Conservation (phyloP, 805 yeast species). For the Maudiozyma serrabonitensis region DNA sequence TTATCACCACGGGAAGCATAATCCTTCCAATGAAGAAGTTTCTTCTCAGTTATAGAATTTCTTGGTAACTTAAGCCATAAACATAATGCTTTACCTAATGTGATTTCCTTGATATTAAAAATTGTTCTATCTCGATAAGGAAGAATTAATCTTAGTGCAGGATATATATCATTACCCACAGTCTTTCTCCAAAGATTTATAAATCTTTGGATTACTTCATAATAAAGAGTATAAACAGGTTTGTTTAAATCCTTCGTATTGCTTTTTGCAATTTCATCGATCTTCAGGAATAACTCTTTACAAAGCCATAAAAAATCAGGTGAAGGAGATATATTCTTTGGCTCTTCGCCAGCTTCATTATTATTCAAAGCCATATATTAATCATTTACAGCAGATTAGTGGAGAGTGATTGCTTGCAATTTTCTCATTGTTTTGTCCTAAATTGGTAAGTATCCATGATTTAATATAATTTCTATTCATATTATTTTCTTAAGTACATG, state of each 20-base stretch:
- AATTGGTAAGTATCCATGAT: too few species aligned
- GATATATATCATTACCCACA: slow-evolving; percentile 57
- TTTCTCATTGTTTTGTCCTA: too few species aligned
- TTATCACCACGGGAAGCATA: slow-evolving; percentile 30
- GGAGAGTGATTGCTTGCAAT: background rate
- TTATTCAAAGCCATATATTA: background rate
- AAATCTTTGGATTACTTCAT: slow-evolving; percentile 31
- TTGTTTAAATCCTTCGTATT: slow-evolving; percentile 9
- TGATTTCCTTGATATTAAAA: slow-evolving; percentile 55
- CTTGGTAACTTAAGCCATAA: slow-evolving; percentile 49
- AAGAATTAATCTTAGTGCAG: slow-evolving; percentile 50
- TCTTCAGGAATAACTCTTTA: slow-evolving; percentile 23
- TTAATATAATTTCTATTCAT: too few species aligned
- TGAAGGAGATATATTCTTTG: slow-evolving; percentile 26
- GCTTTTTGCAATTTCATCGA: slow-evolving; percentile 13
- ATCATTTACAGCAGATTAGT: background rate
- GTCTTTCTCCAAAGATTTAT: slow-evolving; percentile 41
- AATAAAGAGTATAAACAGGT: slow-evolving; percentile 15
- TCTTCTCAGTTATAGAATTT: slow-evolving; percentile 49
- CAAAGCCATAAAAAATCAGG: slow-evolving; percentile 33
- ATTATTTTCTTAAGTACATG: too few species aligned
- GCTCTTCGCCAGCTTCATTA: slow-evolving; percentile 1
- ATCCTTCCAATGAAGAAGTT: slow-evolving; percentile 39
- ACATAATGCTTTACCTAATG: slow-evolving; percentile 42
- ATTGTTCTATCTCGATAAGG: slow-evolving; percentile 56